Base-by-base conservation (phyloP, 257 asterid species). In the Solanum sparsipilum region DNA sequence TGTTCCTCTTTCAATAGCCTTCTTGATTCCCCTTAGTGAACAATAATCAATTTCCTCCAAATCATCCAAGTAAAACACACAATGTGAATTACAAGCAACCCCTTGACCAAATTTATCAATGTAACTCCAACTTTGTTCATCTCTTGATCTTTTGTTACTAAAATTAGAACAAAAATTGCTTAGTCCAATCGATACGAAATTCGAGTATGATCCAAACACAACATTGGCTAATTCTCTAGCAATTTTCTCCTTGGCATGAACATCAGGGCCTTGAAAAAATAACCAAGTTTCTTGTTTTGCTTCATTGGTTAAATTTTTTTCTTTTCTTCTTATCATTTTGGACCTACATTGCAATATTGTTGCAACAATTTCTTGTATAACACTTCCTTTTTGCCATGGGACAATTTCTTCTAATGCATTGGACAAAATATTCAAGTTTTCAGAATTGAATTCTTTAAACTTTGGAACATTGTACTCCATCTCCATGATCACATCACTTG, bases 221-320 rank as follows among this genome's bases (percentile, higher is more conserved):
- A 90, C 52, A 52, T 89, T 95, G 71, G 99, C 98, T 78, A 96
- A 29, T 86, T 96, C 98, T 78, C 90, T 91, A 0, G 95, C 94
- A 6, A 95, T 90, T 18, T 83, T 91, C 83, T 94, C 98, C 87
- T 96, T 96, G 9, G 94, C 94, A 20, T 87, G 92, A 5, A 87
- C 84, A 67, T 93, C 98, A 3, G 78, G 86, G 15, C 99, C 99
- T 35, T 89, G 93, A 88, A 95, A 95, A 67, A 93, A 84, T 20
- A 96, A 38, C 99, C 99, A 96, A 4, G 97, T 93, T 36, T 94
- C 99, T 86, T 94, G 94, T 87, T 93, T 96, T 7, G 32, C 65
- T 13, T 44, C 88, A 29, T 78, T n/a, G 5, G n/a, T 44, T 13
- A 11, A 67, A 0, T 2, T 2, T 20, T 38, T 87, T 18, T 84